Evolutionary conservation across 495 filamentous ascomycete species (phyloP), one percentile per base, ranked within the genome.

Genomic region (Usnea hakonensis): DNA sequence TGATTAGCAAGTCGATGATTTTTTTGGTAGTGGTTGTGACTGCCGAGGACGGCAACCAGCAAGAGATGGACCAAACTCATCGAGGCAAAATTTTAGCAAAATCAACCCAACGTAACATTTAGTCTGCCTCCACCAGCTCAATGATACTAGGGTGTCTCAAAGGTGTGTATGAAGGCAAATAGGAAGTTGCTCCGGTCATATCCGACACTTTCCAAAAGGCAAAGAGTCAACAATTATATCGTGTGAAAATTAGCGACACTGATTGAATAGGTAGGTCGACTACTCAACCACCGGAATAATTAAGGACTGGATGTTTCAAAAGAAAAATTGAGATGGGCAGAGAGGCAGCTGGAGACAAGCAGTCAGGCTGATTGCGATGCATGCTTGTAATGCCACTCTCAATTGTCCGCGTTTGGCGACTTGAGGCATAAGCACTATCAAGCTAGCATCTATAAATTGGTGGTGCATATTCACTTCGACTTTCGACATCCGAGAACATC

Each of bases 101-200:
- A 58, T 68, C 28, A 65, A 60, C 50, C 62, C 70, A 32, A 65
- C 62, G 36, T 53, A 59, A 33, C 55, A 28, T 57, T 28, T 41
- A 46, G 44, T 44, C 36, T 60, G 61, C 52, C 38, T 62, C 5
- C 16, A 21, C 43, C 44, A 55, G 61, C 40, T 56, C n/a, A 56
- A 60, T 36, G 21, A 55, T 30, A 23, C 46, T 58, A 44, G 58
- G 44, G 50, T 13, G 38, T 40, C 57, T 60, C 14, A 46, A 66
- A 48, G 48, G 43, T 28, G 32, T n/a, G 35, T 56, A 64, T 36
- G 57, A 37, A 14, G 33, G 55, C n/a, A 57, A 57, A 17, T 35
- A 55, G 38, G 17, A 57, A 64, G 21, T 64, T 64, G n/a, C 28
- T 60, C 56, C 10, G 36, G 37, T 14, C 35, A 55, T 35, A 23